These are phyloP conservation scores for Stephanodiscus minutulus DNA, from an alignment of 108 stramenopile species.

Conservation along the genomic window DNA sequence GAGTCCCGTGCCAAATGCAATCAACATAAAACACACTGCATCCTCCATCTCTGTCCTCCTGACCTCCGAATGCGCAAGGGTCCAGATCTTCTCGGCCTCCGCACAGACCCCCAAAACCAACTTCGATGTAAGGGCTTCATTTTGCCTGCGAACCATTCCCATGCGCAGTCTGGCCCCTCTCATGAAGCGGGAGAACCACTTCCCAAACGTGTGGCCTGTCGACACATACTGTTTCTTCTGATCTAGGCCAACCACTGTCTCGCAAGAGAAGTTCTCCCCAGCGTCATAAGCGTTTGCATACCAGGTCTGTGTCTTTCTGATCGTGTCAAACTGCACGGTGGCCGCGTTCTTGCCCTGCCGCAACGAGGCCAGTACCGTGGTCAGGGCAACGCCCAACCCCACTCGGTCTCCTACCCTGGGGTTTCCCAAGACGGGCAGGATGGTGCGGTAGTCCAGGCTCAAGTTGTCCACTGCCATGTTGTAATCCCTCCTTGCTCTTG, in stretches of 20 bases:
- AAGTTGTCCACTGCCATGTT: background rate
- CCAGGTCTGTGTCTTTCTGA: background rate
- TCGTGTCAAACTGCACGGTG: background rate
- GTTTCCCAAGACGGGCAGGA: background rate
- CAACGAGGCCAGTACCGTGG: background rate
- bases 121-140: too few relatives aligned
- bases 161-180: background rate
- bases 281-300: too few relatives aligned
- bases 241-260: too few relatives aligned
- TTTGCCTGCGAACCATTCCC: too few relatives aligned
- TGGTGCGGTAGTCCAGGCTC: background rate
- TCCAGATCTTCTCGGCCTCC: too few relatives aligned
- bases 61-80: background rate
- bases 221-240: too few relatives aligned
- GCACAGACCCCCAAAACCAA: too few relatives aligned
- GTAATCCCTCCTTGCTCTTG: background rate
- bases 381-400: background rate
- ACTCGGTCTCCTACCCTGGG: background rate
- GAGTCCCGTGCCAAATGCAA: background rate
- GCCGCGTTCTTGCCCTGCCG: background rate
- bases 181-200: conserved; percentile 1
- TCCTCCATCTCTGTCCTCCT: too few relatives aligned
- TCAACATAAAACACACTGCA: background rate
- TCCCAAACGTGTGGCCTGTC: too few relatives aligned
- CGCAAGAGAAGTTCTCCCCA: too few relatives aligned